Evolutionary conservation across 129 eudicot genomes (phyloP).

Genomic region (Pulicaria dysenterica): DNA sequence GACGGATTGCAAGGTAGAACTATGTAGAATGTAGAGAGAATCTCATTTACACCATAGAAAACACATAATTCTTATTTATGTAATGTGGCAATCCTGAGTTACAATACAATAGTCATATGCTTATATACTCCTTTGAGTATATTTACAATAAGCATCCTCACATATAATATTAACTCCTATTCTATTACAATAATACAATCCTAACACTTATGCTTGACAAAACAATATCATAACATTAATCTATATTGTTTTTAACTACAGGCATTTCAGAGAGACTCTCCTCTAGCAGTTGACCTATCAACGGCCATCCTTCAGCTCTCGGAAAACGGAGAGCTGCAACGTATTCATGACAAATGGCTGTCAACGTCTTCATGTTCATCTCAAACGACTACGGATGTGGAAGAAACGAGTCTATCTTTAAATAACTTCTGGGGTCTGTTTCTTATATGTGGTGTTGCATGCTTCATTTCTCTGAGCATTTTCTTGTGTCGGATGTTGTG

Average conservation of each 20-base stretch:
- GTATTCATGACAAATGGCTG: conserved; percentile 66
- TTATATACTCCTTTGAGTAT: too few species aligned
- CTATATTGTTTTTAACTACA: conserved; percentile 26
- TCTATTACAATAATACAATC: too few species aligned
- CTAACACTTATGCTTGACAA: too few species aligned
- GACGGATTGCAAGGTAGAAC: too few species aligned
- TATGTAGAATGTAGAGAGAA: too few species aligned
- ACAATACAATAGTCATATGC: too few species aligned
- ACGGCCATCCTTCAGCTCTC: conserved; percentile 68
- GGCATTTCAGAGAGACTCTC: conserved; percentile 82
- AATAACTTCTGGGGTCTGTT: conserved; percentile 84
- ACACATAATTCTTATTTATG: too few species aligned
- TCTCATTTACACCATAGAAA: too few species aligned
- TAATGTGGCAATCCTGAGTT: too few species aligned
- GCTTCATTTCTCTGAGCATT: conserved; percentile 50
- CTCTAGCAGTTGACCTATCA: conserved; percentile 67
- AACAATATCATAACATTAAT: too few species aligned
- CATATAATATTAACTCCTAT: too few species aligned
- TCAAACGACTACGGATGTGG: conserved; percentile 34
- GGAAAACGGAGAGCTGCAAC: conserved; percentile 61
- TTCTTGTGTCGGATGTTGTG: conserved; percentile 53
- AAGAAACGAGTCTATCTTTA: conserved; percentile 60
- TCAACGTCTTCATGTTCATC: conserved; percentile 41
- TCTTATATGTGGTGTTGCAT: conserved; percentile 64
- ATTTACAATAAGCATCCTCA: too few species aligned